Evolutionary conservation across 2,329 filamentous ascomycete species (phyloP), one percentile per base, ranked within the genome.

Genomic region (Diaporthe citrichinensis): DNA sequence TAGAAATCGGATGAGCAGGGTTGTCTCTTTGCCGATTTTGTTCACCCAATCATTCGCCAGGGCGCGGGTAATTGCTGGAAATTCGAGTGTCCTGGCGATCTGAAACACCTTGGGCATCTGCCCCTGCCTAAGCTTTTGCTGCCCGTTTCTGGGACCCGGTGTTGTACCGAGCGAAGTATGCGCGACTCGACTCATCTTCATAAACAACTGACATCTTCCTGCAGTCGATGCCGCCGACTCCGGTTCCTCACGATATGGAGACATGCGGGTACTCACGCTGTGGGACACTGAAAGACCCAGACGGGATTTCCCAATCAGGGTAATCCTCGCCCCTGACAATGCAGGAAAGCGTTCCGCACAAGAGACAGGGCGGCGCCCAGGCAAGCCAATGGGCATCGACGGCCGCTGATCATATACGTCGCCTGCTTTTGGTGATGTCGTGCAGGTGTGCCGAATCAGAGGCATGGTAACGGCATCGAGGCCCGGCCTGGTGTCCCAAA

Each of bases 401-500:
- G 49, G n/a, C 34, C 65, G 65, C 65, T 55, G 65, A 46, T 41
- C 65, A 55, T 69, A 55, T 69, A 69, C 34, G 23, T 68, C 65
- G 65, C 23, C 65, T 68, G 23, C 46, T 51, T 55, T 55, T 39
- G 34, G 34, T n/a, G n/a, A 55, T 55, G 28, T 49, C 28, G 49
- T 55, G 65, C 65, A 39, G 36, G 65, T 55, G 65, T 55, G 46
- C 65, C 65, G 65, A 53, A 55, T 28, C 65, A 69, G 46, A 25
- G 49, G 65, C 65, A 55, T 69, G 10, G 65, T 62, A 41, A 51
- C 71, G 71, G 57, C 71, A 72, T 58, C 44, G 36, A 72, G 71
- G 71, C 71, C 72, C 75, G 68, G 72, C 34, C 68, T 72, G 68
- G 61, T 34, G n/a, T 74, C 51, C 68, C 65, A 41, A 62, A 28